These are phyloP conservation scores for Copromyces sp. DNA, from an alignment of 495 filamentous ascomycete species.

Conservation along the genomic window DNA sequence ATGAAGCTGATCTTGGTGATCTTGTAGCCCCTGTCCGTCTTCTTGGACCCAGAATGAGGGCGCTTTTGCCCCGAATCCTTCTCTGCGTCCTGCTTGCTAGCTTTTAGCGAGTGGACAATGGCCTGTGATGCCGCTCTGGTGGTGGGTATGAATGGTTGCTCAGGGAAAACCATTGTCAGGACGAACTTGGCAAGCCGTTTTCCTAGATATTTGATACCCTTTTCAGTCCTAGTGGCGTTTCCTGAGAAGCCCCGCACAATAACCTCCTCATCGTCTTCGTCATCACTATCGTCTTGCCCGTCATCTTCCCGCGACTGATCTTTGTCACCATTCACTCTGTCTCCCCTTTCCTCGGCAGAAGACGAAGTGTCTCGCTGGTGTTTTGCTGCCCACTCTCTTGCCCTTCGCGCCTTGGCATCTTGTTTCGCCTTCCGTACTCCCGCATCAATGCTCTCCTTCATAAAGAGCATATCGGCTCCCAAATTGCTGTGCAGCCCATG, in stretches of 20 bases:
- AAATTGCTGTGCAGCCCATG: conserved; percentile 95
- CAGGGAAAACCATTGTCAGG: conserved; percentile 80
- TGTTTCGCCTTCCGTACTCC: conserved; percentile 58
- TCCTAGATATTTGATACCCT: conserved; percentile 91
- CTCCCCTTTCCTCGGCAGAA: conserved; percentile 37
- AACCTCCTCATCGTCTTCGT: conserved; percentile 73
- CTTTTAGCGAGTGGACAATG: conserved; percentile 26
- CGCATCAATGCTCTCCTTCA: conserved; percentile 94
- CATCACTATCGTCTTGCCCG: conserved; percentile 36
- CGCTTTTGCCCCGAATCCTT: conserved; percentile 22
- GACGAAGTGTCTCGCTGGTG: conserved; percentile 24
- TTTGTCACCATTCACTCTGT: background rate
- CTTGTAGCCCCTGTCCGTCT: conserved; percentile 52
- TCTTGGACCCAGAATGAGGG: conserved; percentile 26
- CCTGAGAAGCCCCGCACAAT: conserved; percentile 86
- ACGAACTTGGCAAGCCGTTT: conserved; percentile 91
- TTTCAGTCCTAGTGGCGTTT: conserved; percentile 83
- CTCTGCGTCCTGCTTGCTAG: conserved; percentile 19
- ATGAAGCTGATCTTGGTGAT: conserved; percentile 96
- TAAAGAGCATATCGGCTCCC: conserved; percentile 91
- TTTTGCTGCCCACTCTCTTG: conserved; percentile 28
- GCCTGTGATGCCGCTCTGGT: conserved; percentile 42
- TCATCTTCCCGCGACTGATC: conserved; percentile 1
- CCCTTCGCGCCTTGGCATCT: conserved; percentile 47
- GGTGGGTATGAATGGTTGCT: conserved; percentile 71